Base-by-base conservation (phyloP, 148 eudicot species). In the Camellia granthamiana region DNA sequence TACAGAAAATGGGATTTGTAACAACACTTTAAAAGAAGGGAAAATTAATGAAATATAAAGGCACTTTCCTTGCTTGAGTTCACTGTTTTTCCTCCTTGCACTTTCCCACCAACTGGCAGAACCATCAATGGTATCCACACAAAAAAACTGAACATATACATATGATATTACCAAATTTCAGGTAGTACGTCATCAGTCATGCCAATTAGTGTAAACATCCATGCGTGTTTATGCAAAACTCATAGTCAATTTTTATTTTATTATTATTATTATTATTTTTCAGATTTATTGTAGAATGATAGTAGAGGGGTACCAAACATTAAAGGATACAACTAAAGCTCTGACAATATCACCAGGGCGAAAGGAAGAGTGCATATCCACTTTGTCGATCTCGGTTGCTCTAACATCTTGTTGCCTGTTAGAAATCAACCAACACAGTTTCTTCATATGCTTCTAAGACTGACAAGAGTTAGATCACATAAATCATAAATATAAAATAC, bases 341-440 rank as follows among this genome's bases (percentile, higher is more conserved):
- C 84, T 90, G 56, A 96, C 93, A 79, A 90, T 93, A 84, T 96
- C 98, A 78, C 99, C 99, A 19, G 92, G 95, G 72, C 92, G 94
- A 66, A 92, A 96, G 62, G 98, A 92, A 59, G 94, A 79, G 69
- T 96, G 91, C 95, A 96, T 92, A 63, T 96, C 97, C 79, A 96
- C 99, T 88, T 96, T 96, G 88, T 96, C 99, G 81, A 96, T 92
- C 89, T 96, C 97, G 6, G 99, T 93, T 69, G 95, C 99, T 87
- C 99, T 89, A 49, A 96, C 97, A 86, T 96, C 98, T 85, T 96
- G 99, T 84, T 96, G 99, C 91, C 99, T 96, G 92, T 77, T 68
- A 44, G 23, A 51, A 71, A 44, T 14, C 18, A 65, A 62, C 67
- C 56, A 62, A 38, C 19, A 47, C 56, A 43, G 12, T 9, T 16